phyloP scores from a whole-genome alignment of 352 stramenopile genomes.

The Pythium grandisporangium region DNA sequence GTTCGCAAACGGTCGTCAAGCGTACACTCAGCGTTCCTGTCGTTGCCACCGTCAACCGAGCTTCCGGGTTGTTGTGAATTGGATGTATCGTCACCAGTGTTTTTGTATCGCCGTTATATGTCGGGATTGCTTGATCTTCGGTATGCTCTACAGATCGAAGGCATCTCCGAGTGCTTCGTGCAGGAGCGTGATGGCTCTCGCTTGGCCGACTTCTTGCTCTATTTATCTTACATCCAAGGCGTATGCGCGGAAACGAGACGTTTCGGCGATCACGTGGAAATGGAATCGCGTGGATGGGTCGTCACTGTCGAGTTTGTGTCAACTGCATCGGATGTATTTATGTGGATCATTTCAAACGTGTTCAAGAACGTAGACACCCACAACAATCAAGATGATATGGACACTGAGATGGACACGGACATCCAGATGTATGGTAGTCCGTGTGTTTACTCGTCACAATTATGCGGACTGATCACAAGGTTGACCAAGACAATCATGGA shows the following conservation, averaged over 20 bases:
- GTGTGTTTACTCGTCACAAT: no score
- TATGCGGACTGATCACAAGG: conserved; percentile 26
- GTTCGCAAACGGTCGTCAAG: conserved; percentile 21
- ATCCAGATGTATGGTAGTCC: no score
- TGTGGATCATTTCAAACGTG: conserved; percentile 70
- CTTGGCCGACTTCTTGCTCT: conserved; percentile 58
- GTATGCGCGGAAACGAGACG: conserved; percentile 51
- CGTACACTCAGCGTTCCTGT: conserved; percentile 36
- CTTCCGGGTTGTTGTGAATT: conserved; percentile 52
- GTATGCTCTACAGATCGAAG: conserved; percentile 96
- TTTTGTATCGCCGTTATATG: conserved; percentile 93
- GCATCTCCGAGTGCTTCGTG: conserved; percentile 90
- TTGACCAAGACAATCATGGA: conserved; percentile 63
- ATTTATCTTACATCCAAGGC: conserved; percentile 68
- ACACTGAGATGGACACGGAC: no score
- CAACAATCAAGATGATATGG: not conserved
- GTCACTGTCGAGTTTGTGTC: conserved; percentile 80
- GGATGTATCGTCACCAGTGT: conserved; percentile 84
- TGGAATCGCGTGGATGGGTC: conserved; percentile 74
- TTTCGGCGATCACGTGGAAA: conserved; percentile 66
- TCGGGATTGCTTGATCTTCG: conserved; percentile 96
- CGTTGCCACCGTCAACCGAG: conserved; percentile 40
- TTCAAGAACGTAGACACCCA: conserved; percentile 41
- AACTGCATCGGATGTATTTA: conserved; percentile 70
- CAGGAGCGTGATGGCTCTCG: conserved; percentile 44